Percentiles rank a stretch among this genome's conserved stretches.
These are phyloP conservation scores for Colletotrichum endophyticum DNA, from an alignment of 2,329 filamentous ascomycete genomes.

Conservation along the genomic window DNA sequence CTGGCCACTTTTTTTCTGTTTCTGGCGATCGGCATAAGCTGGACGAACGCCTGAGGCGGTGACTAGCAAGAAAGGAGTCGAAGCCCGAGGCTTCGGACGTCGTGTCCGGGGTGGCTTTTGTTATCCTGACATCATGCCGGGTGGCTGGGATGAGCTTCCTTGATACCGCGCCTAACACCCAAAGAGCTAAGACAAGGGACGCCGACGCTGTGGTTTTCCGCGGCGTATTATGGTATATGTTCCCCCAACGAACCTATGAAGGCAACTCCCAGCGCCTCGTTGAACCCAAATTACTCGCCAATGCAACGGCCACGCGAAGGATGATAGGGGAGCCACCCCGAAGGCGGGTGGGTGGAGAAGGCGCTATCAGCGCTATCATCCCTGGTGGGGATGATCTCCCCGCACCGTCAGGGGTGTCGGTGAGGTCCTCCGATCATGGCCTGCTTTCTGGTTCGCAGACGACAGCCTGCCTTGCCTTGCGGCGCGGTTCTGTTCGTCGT, in stretches of 20 bases:
- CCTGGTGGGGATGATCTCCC: constrained; percentile 2
- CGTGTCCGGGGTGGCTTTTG: background rate
- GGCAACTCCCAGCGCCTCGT: background rate
- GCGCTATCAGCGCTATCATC: constrained; percentile 9
- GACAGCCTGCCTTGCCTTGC: background rate
- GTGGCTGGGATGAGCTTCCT: background rate
- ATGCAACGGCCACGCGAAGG: background rate
- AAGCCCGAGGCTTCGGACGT: background rate
- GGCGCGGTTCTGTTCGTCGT: background rate
- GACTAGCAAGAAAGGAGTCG: background rate
- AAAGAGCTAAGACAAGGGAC: background rate
- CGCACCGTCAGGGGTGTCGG: constrained; percentile 17
- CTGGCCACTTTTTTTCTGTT: background rate
- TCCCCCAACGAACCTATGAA: background rate
- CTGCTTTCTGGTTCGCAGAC: background rate
- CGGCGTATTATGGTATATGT: background rate
- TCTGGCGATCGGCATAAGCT: background rate
- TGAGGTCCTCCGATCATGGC: constrained; percentile 19
- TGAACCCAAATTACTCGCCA: background rate
- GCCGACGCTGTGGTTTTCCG: background rate
- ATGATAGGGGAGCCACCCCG: constrained; percentile 13
- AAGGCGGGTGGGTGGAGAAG: background rate
- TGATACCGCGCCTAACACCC: background rate
- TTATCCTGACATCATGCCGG: background rate
- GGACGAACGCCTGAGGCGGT: background rate